Base-by-base conservation (phyloP, 2,329 filamentous ascomycete genomes). In the Botrytis byssoidea region DNA sequence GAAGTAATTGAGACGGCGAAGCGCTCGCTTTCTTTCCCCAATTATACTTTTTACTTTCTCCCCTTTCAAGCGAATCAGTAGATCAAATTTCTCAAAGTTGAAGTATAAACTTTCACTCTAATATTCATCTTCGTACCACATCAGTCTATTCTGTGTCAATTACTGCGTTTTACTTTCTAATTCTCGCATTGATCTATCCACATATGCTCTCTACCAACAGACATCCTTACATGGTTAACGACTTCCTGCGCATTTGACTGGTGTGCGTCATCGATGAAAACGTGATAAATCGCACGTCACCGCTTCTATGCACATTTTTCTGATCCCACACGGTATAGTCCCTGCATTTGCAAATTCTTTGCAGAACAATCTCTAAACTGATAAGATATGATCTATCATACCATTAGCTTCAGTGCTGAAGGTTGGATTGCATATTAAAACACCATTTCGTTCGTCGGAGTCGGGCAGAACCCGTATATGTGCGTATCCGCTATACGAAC, bases 391-490 rank as follows among this genome's bases (percentile, higher is more conserved):
- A 57, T 57, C 18, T 57, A 29, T 40, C 46, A 40, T 42, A 29
- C 44, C 35, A 29, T 35, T 14, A 7, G 14, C 5, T 25, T 42
- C 65, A 55, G 48, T 9, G 25, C 35, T 57, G 37, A 29, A 42
- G 20, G 5, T 42, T 57, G n/a, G 3, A 22, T 40, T 55, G 12
- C 16, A 55, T 55, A 55, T 18, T 25, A 57, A 10, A 42, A 37
- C 1, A 20, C 37, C 48, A 10, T 42, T 69, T 69, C 10, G 48
- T 69, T 57, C 66, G 48, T 37, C 48, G 37, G 48, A 37, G 37
- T 69, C 48, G 37, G 48, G 66, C 35, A 42, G 37, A 20, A 69
- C 48, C 63, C 64, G 64, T 51, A 29, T 69, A 57, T 69, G 66
- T 57, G n/a, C 48, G 18, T 44, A 57, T 40, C 66, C 48, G 48